Evolutionary conservation across 2,329 filamentous ascomycete species (phyloP).

Genomic region (Cyphellophora attinorum): DNA sequence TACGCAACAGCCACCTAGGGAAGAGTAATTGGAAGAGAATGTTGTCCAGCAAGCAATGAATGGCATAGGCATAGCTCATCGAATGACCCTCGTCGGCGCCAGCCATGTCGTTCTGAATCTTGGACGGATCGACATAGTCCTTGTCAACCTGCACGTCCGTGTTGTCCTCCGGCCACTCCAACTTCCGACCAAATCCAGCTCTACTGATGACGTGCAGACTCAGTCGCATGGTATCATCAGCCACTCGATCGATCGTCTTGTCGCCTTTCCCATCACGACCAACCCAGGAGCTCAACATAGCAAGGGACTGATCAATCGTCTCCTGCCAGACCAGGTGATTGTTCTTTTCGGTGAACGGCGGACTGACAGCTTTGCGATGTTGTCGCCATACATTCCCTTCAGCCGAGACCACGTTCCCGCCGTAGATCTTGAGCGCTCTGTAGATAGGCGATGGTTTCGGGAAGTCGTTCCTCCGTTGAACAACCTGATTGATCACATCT

Average conservation of each 20-base stretch:
- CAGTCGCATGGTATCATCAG: conserved; percentile 57
- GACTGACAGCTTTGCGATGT: conserved; percentile 62
- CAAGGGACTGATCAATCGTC: conserved; percentile 52
- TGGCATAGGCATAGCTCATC: conserved; percentile 56
- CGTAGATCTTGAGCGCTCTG: conserved; percentile 53
- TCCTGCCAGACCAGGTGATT: conserved; percentile 58
- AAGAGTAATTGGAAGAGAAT: conserved; percentile 54
- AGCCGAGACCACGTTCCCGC: conserved; percentile 60
- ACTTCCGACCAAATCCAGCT: conserved; percentile 60
- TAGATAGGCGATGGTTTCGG: conserved; percentile 58
- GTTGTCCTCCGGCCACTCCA: conserved; percentile 51
- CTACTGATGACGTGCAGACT: conserved; percentile 53
- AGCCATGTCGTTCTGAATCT: conserved; percentile 17
- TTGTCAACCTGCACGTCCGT: conserved; percentile 29
- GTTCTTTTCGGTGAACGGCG: conserved; percentile 69
- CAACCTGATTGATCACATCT: conserved; percentile 57
- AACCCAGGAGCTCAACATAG: conserved; percentile 52
- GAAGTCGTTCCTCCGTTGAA: conserved; percentile 58
- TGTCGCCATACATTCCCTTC: conserved; percentile 62
- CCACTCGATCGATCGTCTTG: conserved; percentile 45
- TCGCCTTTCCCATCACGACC: conserved; percentile 30
- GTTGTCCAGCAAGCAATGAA: conserved; percentile 53
- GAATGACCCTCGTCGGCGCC: conserved; percentile 40
- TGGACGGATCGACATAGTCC: conserved; percentile 25
- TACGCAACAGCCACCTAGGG: conserved; percentile 45